Percentiles rank a stretch among this genome's conserved stretches.
phyloP scores from a whole-genome alignment of 306 rosid genomes.

The Leucaena leucocephala region DNA sequence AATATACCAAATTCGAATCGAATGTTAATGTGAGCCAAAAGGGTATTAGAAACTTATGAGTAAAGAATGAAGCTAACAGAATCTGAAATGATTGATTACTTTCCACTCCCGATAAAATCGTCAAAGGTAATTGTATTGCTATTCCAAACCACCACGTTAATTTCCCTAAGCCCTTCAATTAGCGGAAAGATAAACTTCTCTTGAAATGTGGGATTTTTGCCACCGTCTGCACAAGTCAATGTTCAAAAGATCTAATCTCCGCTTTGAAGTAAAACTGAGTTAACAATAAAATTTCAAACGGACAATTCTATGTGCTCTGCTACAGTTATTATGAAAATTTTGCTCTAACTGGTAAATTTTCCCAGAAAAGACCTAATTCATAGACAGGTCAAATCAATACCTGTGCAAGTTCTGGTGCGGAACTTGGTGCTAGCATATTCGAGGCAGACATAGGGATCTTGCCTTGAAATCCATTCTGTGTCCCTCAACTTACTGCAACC shows the following conservation, averaged over 20 bases:
- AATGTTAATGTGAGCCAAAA: neutral
- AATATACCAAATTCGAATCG: slow-evolving; percentile 7
- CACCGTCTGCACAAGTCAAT: slow-evolving; percentile 63
- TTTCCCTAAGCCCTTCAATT: slow-evolving; percentile 82
- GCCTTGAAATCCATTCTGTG: slow-evolving; percentile 88
- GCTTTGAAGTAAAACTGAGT: neutral
- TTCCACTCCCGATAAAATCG: slow-evolving; percentile 84
- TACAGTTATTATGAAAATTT: neutral
- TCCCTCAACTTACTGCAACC: slow-evolving; percentile 80
- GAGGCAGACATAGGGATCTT: slow-evolving; percentile 82
- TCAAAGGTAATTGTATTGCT: slow-evolving; percentile 72
- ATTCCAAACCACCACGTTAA: slow-evolving; percentile 80
- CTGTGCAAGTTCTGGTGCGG: slow-evolving; percentile 83
- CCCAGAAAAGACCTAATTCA: neutral
- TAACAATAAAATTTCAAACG: neutral
- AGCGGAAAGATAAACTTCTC: slow-evolving; percentile 72
- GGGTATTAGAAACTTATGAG: neutral
- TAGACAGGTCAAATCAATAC: slow-evolving; percentile 29
- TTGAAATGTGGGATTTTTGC: slow-evolving; percentile 68
- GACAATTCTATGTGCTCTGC: neutral
- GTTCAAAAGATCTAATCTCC: neutral
- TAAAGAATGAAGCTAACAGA: neutral
- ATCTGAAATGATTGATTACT: slow-evolving; percentile 38
- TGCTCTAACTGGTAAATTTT: neutral
- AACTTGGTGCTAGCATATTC: slow-evolving; percentile 70